A percentile compares a stretch with the other conserved stretches of the same genome.
Evolutionary conservation across 768 basidiomycete species (phyloP).

Genomic region (Daedalea quercina): DNA sequence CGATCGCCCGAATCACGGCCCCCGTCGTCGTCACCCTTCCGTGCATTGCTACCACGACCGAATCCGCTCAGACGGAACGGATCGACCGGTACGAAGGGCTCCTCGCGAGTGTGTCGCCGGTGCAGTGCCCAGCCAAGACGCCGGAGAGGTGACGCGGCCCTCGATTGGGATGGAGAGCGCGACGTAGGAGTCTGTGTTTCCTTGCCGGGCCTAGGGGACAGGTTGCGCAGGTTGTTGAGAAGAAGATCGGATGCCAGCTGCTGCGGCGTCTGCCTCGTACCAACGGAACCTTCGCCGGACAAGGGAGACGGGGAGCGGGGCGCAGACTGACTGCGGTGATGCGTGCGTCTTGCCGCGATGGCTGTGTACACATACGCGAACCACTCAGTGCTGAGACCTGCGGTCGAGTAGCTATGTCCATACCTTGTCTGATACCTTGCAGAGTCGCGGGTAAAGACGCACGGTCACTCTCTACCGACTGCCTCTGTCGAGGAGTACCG

Average conservation of each 20-base stretch:
- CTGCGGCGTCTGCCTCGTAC: slow-evolving; percentile 8
- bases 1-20: slow-evolving; percentile 9
- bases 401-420: neutral
- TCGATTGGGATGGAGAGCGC: slow-evolving; percentile 30
- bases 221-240: slow-evolving; percentile 10
- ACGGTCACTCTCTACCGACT: slow-evolving; percentile 51
- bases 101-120: slow-evolving; percentile 37
- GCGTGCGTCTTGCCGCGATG: slow-evolving; percentile 12
- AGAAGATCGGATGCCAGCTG: slow-evolving; percentile 6
- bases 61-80: slow-evolving; percentile 24
- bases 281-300: slow-evolving; percentile 12
- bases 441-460: slow-evolving; percentile 30
- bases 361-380: slow-evolving; percentile 13
- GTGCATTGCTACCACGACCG: slow-evolving; percentile 13
- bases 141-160: slow-evolving; percentile 51
- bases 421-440: slow-evolving; percentile 36
- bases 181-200: slow-evolving; percentile 21
- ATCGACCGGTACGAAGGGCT: slow-evolving; percentile 30
- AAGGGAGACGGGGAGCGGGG: slow-evolving; percentile 27
- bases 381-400: neutral
- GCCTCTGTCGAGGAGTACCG: slow-evolving; percentile 42
- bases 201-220: slow-evolving; percentile 15
- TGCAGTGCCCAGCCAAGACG: slow-evolving; percentile 50
- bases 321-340: slow-evolving; percentile 28
- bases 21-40: slow-evolving; percentile 2